Base-by-base conservation (phyloP, 345 rosid genomes). In the Sisymbrium altissimum region DNA sequence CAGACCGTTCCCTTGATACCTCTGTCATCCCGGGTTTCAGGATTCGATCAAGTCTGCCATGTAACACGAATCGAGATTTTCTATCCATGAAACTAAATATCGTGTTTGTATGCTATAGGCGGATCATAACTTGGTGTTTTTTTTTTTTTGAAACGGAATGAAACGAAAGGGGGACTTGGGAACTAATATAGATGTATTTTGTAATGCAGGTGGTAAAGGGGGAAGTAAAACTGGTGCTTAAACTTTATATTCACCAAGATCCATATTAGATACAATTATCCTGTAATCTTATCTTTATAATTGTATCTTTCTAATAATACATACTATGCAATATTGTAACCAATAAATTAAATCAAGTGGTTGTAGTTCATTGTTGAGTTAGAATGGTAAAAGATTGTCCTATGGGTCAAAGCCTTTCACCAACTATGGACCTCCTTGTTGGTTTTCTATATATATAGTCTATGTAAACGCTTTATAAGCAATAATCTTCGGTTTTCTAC, bases 191-290 rank as follows among this genome's bases (percentile, higher is more conserved):
- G 17, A 7, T 36, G 23, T 44, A 25, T 15, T 35, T 55, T 66
- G 66, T 72, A 18, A 27, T 48, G 25, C 61, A 58, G 78, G 38
- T 23, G 73, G 48, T n/a, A 43, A 59, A 75, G 18, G 12, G 25
- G 63, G 63, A 27, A 68, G 64, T 11, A 64, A 75, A 30, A 67
- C 32, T 23, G 32, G 64, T 39, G 39, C 64, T 50, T 75, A 52
- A 60, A 50, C 68, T 19, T 17, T 18, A 19, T 9, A 6, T 23
- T 44, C 56, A 66, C 15, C 23, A 23, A 30, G 32, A 62, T 40
- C 27, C 46, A 70, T 50, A 32, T 13, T n/a, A 14, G 25, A n/a
- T 66, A 25, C 17, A 32, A 25, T 11, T 11, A 61, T 44, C 49
- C 38, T 73, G 64, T 55, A 64, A 14, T 23, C 5, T 61, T 19